Evolutionary conservation across 2,329 filamentous ascomycete genomes (phyloP), one percentile per base, ranked within the genome.

Genomic region (Cytospora piceicola): DNA sequence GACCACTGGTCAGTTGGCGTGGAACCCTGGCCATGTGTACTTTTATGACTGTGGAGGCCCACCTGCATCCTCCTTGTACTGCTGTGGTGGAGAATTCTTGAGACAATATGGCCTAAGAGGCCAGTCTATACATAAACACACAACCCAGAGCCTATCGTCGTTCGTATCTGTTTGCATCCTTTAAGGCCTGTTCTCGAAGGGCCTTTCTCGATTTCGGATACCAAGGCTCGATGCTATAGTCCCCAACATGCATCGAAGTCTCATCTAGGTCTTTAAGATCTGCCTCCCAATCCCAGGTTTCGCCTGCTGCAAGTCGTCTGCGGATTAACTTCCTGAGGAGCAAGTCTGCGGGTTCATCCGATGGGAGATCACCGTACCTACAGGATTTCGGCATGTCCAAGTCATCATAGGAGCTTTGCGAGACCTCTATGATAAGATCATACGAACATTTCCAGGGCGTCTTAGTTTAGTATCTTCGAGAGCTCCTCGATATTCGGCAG

Each of bases 341-440:
- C 42, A 46, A 8, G 42, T 46, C 42, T 22, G 42, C 42, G 20
- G 42, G 42, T 6, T 22, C 42, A 22, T 46, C 42, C 42, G 42
- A 46, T 3, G 42, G 42, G 11, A 20, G 42, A 22, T 46, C 42
- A 8, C 42, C 42, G 42, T n/a, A 46, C 20, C 42, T 20, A 46
- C 42, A 22, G 42, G 20, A 1, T 3, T 46, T 15, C 42, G 42
- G n/a, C n/a, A 11, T 9, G 42, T 46, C 42, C 20, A 46, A 46
- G 2, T 46, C 20, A 22, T 20, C 42, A 46, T n/a, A 46, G 42
- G 42, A 46, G 42, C 72, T 4, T 77, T 73, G 12, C 86, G 75
- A 3, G 78, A 78, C 57, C 76, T 71, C 3, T 74, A 70, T 2
- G 83, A 81, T 14, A 84, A 83, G 24, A 83, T 46, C 20, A 11